These are phyloP conservation scores for Nissolia schottii DNA, from an alignment of 306 rosid genomes.

Conservation along the genomic window DNA sequence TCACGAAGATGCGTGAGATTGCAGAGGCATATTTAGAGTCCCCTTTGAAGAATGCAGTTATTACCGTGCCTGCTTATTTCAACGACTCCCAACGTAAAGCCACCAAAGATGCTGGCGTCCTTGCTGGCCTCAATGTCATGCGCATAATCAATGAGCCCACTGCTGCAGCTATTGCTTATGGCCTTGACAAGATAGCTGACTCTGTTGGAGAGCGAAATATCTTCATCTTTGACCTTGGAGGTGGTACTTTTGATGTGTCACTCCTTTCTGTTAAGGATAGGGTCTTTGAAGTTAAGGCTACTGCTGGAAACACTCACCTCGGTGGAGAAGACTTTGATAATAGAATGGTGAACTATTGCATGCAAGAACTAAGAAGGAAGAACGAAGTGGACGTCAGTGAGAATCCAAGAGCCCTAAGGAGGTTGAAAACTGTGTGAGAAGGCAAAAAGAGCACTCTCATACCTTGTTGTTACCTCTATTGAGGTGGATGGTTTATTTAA, in stretches of 20 bases:
- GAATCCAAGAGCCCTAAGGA: neutral
- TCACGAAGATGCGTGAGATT: constrained; percentile 51
- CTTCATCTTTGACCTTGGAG: too few relatives aligned
- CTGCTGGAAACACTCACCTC: constrained; percentile 11
- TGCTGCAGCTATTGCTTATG: constrained; percentile 59
- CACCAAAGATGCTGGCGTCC: too few relatives aligned
- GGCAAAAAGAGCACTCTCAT: neutral
- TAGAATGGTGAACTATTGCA: constrained; percentile 22
- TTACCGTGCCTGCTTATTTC: constrained; percentile 56
- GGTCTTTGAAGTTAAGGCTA: neutral
- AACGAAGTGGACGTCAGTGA: neutral
- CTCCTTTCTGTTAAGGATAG: constrained; percentile 37
- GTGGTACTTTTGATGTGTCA: constrained; percentile 60
- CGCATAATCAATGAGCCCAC: too few relatives aligned
- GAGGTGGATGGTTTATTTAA: neutral
- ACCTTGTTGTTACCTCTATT: neutral
- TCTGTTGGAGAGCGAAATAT: constrained; percentile 19
- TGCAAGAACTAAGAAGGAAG: constrained; percentile 5
- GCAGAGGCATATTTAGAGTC: constrained; percentile 27
- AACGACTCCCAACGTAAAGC: too few relatives aligned
- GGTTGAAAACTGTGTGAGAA: constrained; percentile 10
- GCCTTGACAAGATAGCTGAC: constrained; percentile 41
- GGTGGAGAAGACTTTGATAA: too few relatives aligned
- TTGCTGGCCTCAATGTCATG: too few relatives aligned
- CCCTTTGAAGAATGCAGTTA: constrained; percentile 34